These are phyloP conservation scores for Aspergillus sp. DNA, from an alignment of 2,329 filamentous ascomycete genomes.

Conservation along the genomic window DNA sequence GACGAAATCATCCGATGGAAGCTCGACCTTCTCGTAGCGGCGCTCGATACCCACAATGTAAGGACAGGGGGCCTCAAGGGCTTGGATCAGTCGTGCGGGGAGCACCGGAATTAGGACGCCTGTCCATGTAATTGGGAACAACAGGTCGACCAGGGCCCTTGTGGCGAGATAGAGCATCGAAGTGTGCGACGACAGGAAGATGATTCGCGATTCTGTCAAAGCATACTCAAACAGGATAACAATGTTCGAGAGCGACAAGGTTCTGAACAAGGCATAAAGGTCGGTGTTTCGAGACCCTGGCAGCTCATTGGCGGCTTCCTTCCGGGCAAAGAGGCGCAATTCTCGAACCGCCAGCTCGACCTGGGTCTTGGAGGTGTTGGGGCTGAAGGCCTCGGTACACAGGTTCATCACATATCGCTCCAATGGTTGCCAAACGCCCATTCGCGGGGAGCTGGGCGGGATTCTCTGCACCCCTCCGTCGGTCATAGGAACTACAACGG, in stretches of 20 bases:
- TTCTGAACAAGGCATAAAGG: conserved; percentile 87
- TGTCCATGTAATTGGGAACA: conserved; percentile 90
- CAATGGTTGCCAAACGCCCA: conserved; percentile 92
- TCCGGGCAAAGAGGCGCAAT: conserved; percentile 84
- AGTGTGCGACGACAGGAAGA: conserved; percentile 91
- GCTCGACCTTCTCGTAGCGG: conserved; percentile 62
- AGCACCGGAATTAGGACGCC: conserved; percentile 93
- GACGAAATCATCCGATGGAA: conserved; percentile 94
- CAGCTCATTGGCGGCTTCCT: conserved; percentile 88
- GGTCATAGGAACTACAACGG: conserved; percentile 91
- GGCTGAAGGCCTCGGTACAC: conserved; percentile 90
- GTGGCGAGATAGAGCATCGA: conserved; percentile 94
- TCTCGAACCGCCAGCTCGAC: conserved; percentile 90
- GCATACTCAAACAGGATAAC: conserved; percentile 91
- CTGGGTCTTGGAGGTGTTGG: conserved; percentile 89
- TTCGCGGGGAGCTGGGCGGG: conserved; percentile 80
- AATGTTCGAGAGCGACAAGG: conserved; percentile 86
- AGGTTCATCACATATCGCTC: conserved; percentile 97
- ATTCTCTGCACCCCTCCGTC: conserved; percentile 80
- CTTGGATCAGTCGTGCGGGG: conserved; percentile 81
- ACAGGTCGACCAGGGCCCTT: conserved; percentile 75
- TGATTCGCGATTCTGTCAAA: conserved; percentile 89
- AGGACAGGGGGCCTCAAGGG: conserved; percentile 89
- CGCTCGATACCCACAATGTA: conserved; percentile 97
- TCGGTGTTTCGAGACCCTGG: conserved; percentile 89